Base-by-base conservation (phyloP, 345 rosid genomes). In the Aquilaria yunnanensis region DNA sequence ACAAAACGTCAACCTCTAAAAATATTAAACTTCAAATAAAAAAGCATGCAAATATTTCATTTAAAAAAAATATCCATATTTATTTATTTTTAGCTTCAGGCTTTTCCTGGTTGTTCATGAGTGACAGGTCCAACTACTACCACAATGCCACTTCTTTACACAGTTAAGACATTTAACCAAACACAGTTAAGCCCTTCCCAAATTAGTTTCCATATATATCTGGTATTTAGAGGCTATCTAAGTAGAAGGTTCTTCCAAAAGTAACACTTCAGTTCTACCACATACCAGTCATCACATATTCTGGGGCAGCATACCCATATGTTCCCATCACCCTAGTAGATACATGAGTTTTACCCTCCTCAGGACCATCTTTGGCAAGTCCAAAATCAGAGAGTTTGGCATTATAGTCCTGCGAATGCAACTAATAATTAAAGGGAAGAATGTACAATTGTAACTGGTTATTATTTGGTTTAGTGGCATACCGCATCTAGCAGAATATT, bases 241-340 rank as follows among this genome's bases (percentile, higher is more conserved):
- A 37, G 54, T 10, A 52, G 43, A 51, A 58, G 41, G 9, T 41
- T 30, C 37, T 47, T 56, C 5, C 14, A 30, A 14, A 23, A 29
- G 9, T 4, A 29, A 50, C 48, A 10, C 23, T 34, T 45, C 23
- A 10, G 23, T 50, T 66, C 30, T 48, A 54, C 54, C 31, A 72
- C 86, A 31, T 62, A 86, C 92, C 96, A 57, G 89, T 88, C 96
- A 84, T 88, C 56, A 88, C 92, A 73, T 88, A 88, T 61, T 85
- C 89, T 5, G 96, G 92, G n/a, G 96, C 96, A 7, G 92, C 96
- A 71, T 88, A 88, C 56, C 96, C 96, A 70, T 85, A 85, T 10
- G 96, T 88, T 67, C 92, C 96, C 92, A 88, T 85, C 32, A 88
- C 92, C 56, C 96, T 73, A 62, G 96, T 88, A 53, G 96, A 88